phyloP scores from a whole-genome alignment of 2,329 filamentous ascomycete genomes.

The Pestalotiopsis sp. region DNA sequence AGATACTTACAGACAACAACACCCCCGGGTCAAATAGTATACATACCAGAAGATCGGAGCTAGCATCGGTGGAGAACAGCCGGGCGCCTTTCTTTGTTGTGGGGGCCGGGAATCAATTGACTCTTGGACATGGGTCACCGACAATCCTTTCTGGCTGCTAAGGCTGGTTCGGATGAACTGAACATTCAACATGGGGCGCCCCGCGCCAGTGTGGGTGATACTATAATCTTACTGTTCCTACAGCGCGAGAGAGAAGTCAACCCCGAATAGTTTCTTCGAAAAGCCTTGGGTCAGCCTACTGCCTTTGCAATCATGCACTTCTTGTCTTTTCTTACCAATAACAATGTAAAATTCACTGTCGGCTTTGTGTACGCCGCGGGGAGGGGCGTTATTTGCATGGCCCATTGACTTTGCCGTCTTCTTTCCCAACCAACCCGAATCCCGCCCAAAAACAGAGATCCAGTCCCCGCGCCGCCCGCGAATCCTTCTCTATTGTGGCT shows the following conservation, averaged over 20 bases:
- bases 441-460: no score
- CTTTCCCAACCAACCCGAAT: no score
- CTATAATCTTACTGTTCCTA: constrained; percentile 11
- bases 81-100: background rate
- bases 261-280: constrained; percentile 1
- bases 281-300: background rate
- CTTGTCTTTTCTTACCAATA: background rate
- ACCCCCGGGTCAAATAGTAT: background rate
- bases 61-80: background rate
- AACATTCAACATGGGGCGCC: background rate
- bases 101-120: background rate
- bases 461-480: no score
- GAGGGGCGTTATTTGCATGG: no score
- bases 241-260: background rate
- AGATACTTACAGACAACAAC: background rate
- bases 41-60: background rate
- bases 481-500: background rate
- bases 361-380: background rate
- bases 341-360: no score
- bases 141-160: background rate
- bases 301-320: background rate
- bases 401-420: no score
- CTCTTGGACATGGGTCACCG: background rate
- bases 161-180: background rate
- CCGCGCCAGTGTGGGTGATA: background rate